Evolutionary conservation across 495 filamentous ascomycete genomes (phyloP).

Genomic region (Ramalina intermedia): DNA sequence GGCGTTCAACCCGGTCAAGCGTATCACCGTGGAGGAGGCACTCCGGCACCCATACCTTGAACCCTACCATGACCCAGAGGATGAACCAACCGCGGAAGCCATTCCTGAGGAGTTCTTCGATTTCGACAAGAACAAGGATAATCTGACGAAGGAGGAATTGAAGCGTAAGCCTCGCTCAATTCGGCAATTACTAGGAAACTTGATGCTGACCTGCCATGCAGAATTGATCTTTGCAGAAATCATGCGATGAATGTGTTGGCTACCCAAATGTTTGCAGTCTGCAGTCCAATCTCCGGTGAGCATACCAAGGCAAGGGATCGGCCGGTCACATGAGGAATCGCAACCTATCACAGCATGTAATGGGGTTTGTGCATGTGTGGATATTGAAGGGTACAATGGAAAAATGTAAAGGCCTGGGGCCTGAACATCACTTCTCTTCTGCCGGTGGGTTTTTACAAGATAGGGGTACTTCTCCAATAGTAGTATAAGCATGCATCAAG

Average conservation of each 20-base stretch:
- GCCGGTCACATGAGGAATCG: neutral
- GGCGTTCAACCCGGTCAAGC: slow-evolving; percentile 97
- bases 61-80: slow-evolving; percentile 97
- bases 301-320: neutral
- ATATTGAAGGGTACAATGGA: neutral
- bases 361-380: neutral
- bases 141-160: slow-evolving; percentile 92
- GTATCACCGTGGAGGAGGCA: slow-evolving; percentile 94
- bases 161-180: slow-evolving; percentile 44
- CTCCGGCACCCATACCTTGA: slow-evolving; percentile 96
- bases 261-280: neutral
- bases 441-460: neutral
- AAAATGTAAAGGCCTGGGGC: neutral
- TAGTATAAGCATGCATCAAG: neutral
- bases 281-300: neutral
- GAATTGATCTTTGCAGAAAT: slow-evolving; percentile 96
- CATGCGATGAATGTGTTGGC: slow-evolving; percentile 59
- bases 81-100: slow-evolving; percentile 90
- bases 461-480: neutral
- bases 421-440: neutral
- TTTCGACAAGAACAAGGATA: slow-evolving; percentile 99
- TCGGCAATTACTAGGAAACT: neutral
- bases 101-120: slow-evolving; percentile 99
- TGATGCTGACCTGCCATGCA: slow-evolving; percentile 17
- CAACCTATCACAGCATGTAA: neutral